Evolutionary conservation across 805 yeast genomes (phyloP), one percentile per base, ranked within the genome.

Genomic region (Candida nitratophila): DNA sequence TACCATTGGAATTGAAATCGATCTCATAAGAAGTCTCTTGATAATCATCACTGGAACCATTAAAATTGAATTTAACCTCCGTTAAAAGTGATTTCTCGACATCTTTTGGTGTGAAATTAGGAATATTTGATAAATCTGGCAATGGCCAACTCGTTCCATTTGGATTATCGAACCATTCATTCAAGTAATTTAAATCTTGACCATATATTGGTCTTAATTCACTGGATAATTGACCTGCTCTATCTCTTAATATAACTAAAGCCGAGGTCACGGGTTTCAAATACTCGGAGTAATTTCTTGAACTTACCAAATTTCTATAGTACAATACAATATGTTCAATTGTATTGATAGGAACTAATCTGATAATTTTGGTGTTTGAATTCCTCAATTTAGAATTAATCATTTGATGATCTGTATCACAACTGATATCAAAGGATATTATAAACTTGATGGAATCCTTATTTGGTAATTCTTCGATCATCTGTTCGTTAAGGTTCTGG

Each of bases 221-320:
- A 0, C 88, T 83, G 2, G 96, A 93, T 37, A 91, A 60, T 40
- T 76, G 75, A 8, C 98, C 98, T 14, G 84, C 88, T 47, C 81
- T 73, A 50, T 85, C 95, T 53, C 96, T 68, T 42, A 88, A 63
- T 27, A 89, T 86, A 3, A 89, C 96, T 17, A 84, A 73, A 1
- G 95, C 88, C 1, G 96, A 86, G 1, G 90, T 79, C 10, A 84
- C 79, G 39, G 79, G 80, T 49, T 78, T 82, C 37, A 88, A 66
- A 50, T 77, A 76, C 21, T 70, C 69, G 29, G 66, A 57, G 30
- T 67, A 62, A 52, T 61, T 52, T 64, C 66, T 55, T 17, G 54
- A 48, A 32, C 52, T 48, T 12, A 55, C 50, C 43, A 56, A 41
- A 50, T 64, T 46, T 47, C 59, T 56, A 68, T 79, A 74, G 53